These are phyloP conservation scores for Macroventuria anomochaeta DNA, from an alignment of 2,329 filamentous ascomycete species.

Conservation along the genomic window DNA sequence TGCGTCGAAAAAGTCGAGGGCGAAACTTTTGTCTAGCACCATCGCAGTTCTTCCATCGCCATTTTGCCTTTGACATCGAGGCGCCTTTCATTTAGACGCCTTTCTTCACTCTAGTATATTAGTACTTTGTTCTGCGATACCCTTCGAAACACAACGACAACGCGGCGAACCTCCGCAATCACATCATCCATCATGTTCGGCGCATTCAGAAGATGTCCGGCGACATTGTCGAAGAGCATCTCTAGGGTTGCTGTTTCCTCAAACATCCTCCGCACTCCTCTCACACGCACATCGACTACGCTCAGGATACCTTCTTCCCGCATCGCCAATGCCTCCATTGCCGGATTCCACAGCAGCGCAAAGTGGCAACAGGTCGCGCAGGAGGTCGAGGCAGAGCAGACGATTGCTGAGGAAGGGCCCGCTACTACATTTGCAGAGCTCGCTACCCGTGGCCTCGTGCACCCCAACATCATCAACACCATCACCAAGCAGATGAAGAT, in stretches of 20 bases:
- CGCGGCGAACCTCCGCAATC: conserved; percentile 15
- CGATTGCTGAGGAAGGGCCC: conserved; percentile 28
- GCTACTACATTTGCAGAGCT: conserved; percentile 56
- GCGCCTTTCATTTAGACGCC: conserved; percentile 11
- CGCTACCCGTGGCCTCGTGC: conserved; percentile 59
- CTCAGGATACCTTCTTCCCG: conserved; percentile 29
- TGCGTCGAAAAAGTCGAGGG: conserved; percentile 14
- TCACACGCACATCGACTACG: conserved; percentile 28
- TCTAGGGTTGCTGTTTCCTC: conserved; percentile 34
- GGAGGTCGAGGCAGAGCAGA: conserved; percentile 27
- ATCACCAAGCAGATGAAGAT: conserved; percentile 78
- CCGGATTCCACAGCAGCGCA: conserved; percentile 50
- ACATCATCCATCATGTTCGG: conserved; percentile 51
- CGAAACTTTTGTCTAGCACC: conserved; percentile 15
- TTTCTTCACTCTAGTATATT: not conserved
- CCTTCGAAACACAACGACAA: not conserved
- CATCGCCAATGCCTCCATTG: conserved; percentile 29
- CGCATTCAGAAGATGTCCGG: conserved; percentile 51
- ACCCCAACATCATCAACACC: conserved; percentile 68
- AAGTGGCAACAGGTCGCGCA: conserved; percentile 47
- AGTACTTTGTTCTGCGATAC: conserved; percentile 6
- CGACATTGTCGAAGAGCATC: conserved; percentile 44
- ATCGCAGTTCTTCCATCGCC: conserved; percentile 6
- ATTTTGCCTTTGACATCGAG: conserved; percentile 13
- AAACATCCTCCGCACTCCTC: conserved; percentile 32